Evolutionary conservation across 306 rosid species (phyloP), one percentile per base, ranked within the genome.

Genomic region (Prunus padus): DNA sequence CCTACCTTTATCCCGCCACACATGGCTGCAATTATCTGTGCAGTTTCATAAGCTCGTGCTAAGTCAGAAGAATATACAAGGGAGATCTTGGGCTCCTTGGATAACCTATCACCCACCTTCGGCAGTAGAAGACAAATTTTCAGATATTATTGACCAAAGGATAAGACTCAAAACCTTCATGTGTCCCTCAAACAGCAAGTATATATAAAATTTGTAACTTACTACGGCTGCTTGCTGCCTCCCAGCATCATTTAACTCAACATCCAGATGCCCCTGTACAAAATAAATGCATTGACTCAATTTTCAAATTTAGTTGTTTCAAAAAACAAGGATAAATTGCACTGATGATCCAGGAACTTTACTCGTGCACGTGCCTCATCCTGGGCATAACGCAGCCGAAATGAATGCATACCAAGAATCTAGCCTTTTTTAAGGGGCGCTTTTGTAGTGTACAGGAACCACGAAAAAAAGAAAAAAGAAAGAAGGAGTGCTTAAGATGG

Each of bases 31-130:
- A 95, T 89, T 42, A 72, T 80, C 87, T 88, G 90, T 55, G 97
- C 97, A 65, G 99, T 95, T 77, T 92, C 97, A 68, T 51, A 82
- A 57, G 97, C 99, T 82, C 99, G 85, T 82, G 88, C 85, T 81
- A 95, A 90, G 85, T 95, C 99, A 59, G 97, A 95, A 42, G 97
- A 84, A 86, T 89, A 95, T 42, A 92, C 80, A 28, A 54, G 84
- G 69, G 93, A 90, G 82, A 89, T 33, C 79, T 85, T 86, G 50
- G 91, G 70, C 74, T 88, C 99, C 89, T 68, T 84, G 67, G 95
- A 88, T 82, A 95, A 86, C 72, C 89, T 91, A 54, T 84, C 87
- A 77, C 83, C 97, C 83, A 95, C 99, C 99, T 95, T 74, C 77
- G 9, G 42, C 50, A 15, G n/a, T 59, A 69, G 73, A 49, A 77